Base-by-base conservation (phyloP, 768 basidiomycete species). In the Dioszegia aurantiaca region DNA sequence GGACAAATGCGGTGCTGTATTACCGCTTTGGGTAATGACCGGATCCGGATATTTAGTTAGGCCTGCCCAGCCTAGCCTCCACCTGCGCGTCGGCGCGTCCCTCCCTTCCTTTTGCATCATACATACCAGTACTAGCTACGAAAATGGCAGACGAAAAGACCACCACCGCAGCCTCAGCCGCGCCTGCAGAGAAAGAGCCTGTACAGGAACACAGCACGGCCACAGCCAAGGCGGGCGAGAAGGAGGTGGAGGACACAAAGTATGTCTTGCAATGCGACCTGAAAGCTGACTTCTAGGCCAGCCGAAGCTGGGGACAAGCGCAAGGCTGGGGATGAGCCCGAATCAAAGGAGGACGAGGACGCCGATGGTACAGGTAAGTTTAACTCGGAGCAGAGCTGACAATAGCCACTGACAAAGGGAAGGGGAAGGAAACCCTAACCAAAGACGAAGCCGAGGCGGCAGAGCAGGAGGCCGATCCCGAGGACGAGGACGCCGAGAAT, bases 401-500 rank as follows among this genome's bases (percentile, higher is more conserved):
- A 10, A 31, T 37, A 12, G 47, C 21, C 37, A 41, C 10, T 5
- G 64, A 52, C 56, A 70, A 61, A 41, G 63, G 63, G 24, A 70
- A 67, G 36, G 67, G 61, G 23, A 73, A 65, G 33, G 41, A 42
- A 9, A 42, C 46, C 28, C 51, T 47, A 4, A 48, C 56, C 23
- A 59, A 62, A 21, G 57, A 63, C n/a, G 63, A 62, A 26, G 49
- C 61, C 28, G 60, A 60, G 54, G 59, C 56, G 10, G 30, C 37
- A 4, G 65, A 66, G 21, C 58, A 62, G 47, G 58, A 51, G 30
- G 49, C 55, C 23, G 61, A 65, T 23, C 54, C 85, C 27, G 72
- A 76, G 58, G 83, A 83, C 1, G 82, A 83, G 30, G 82, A 83
- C 30, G 31, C 31, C 11, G 60, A 65, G 24, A 31, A 58, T 17